Evolutionary conservation across 2,329 filamentous ascomycete species (phyloP).

Genomic region (Trichoderma asperellum): DNA sequence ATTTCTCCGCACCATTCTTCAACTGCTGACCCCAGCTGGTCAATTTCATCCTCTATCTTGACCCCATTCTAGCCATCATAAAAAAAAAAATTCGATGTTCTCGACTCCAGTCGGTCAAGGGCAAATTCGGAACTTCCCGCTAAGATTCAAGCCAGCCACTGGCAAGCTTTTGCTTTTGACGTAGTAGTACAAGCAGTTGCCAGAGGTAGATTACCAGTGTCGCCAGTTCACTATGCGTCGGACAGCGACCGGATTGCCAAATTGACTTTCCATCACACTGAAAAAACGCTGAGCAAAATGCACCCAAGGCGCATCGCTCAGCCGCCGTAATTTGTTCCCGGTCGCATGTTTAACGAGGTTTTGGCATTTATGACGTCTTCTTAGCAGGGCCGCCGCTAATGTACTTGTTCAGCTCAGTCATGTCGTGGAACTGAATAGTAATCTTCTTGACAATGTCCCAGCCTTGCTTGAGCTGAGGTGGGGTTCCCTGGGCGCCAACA

Average conservation of each 20-base stretch:
- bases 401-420: constrained; percentile 79
- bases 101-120: not conserved
- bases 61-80: not conserved
- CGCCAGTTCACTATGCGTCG: not conserved
- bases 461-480: constrained; percentile 74
- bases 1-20: not conserved
- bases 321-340: not conserved
- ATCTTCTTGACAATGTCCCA: constrained; percentile 81
- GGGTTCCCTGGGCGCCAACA: constrained; percentile 83
- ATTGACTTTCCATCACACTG: not conserved
- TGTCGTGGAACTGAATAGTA: constrained; percentile 74
- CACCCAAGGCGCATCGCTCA: not conserved
- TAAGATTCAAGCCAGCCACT: not conserved
- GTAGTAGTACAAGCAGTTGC: not conserved
- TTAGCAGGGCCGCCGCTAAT: constrained; percentile 58
- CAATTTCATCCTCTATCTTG: not conserved
- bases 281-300: not conserved
- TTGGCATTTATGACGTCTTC: constrained; percentile 47
- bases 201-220: not conserved
- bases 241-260: not conserved
- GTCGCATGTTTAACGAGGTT: not conserved
- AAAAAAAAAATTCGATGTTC: not conserved
- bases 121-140: not conserved
- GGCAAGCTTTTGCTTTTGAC: not conserved
- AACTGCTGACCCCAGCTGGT: not conserved